Evolutionary conservation across 345 rosid species (phyloP), one percentile per base, ranked within the genome.

Genomic region (Eucalyptus grandis): DNA sequence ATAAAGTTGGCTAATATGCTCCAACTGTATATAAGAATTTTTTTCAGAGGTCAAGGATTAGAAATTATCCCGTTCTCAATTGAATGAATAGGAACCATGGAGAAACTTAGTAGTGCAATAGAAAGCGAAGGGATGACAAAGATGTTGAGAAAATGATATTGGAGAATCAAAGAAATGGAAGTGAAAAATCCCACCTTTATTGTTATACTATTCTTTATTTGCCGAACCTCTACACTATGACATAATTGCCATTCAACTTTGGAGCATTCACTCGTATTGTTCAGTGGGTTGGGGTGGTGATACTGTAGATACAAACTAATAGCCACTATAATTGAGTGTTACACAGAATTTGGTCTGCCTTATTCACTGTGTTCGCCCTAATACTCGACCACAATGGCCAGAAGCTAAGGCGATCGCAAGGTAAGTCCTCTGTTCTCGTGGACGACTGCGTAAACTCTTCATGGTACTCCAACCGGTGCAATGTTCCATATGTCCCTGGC

Each of bases 401-500:
- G 83, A 77, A 77, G 83, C 30, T 6, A 21, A 22, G 27, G 43
- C 21, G 47, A 77, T 77, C 14, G 83, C 47, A 40, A 40, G 83
- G 47, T 44, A 40, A 77, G 30, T 77, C 2, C 83, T 44, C 24
- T 21, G 30, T 77, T 21, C 83, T 43, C 4, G 27, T 40, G 83
- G 47, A 77, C 2, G 83, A 77, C 58, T 37, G 83, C 2, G 47
- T 21, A 77, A 77, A 77, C 27, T 40, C 85, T 87, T 93, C 90
- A 95, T 11, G 93, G 92, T 24, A 94, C 88, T 34, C 88, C 69
- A 67, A 93, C 90, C 34, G 93, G 94, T 51, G 93, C 86, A 14
- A 94, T 93, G 90, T 90, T 89, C 96, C 96, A 95, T 49, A 93
- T 92, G 87, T 95, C 96, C 90, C 91, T 92, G 13, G 97, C 95